A percentile compares a stretch with the other conserved stretches of the same genome.
phyloP scores from a whole-genome alignment of 305 asterid genomes.

The Fraxinus xanthoxyloides region DNA sequence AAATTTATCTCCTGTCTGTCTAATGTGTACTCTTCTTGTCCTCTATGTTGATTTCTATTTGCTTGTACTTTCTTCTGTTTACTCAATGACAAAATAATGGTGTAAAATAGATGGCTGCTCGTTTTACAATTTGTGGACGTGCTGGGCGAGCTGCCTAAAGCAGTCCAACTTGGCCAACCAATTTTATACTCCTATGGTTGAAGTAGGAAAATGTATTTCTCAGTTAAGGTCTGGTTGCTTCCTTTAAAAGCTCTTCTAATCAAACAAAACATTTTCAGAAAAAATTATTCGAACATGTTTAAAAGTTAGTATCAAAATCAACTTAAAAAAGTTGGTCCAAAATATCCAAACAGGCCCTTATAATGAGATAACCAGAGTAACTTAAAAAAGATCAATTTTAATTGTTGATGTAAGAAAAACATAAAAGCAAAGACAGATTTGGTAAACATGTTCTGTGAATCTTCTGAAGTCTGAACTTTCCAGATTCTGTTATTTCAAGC shows the following conservation, averaged over 20 bases:
- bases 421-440: not conserved
- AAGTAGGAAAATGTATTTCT: not conserved
- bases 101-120: not conserved
- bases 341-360: not conserved
- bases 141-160: not conserved
- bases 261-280: not conserved
- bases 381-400: not conserved
- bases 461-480: constrained; percentile 10
- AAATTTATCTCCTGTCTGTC: constrained; percentile 25
- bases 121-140: not conserved
- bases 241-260: not conserved
- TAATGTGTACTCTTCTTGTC: not conserved
- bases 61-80: not conserved
- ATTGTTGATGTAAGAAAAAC: not conserved
- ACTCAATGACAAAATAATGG: not conserved
- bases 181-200: not conserved
- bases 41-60: not conserved
- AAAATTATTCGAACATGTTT: not conserved
- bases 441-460: constrained; percentile 10
- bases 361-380: not conserved
- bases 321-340: not conserved
- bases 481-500: not conserved
- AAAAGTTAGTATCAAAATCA: not conserved
- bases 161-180: not conserved
- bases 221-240: not conserved